Evolutionary conservation across 768 basidiomycete species (phyloP), one percentile per base, ranked within the genome.

Genomic region (Boletus patriciae): DNA sequence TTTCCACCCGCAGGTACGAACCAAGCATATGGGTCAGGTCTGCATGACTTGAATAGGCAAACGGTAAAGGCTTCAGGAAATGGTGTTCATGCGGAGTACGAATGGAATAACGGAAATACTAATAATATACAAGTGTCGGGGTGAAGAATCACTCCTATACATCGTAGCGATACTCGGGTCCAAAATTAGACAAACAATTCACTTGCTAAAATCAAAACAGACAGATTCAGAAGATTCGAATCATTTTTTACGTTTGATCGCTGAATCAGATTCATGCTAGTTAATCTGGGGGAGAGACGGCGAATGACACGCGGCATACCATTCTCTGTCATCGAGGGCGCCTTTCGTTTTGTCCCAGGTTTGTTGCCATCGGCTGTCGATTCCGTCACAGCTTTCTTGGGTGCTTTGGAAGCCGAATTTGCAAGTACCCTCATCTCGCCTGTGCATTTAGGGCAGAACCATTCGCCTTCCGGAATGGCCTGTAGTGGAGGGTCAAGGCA

Each of bases 371-470:
- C 62, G 6, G 47, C 54, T 25, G 58, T 52, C 51, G 40, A 23
- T 25, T 13, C 42, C 6, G 10, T 18, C 18, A 55, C 43, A 58
- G 50, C 44, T 70, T 73, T 63, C 37, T 61, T 62, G 13, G 64
- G 50, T 19, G 54, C 1, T 46, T 59, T 62, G 41, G 63, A 52
- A 43, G 57, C 25, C 19, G 50, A 43, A 58, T 23, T 61, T 41
- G 63, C 60, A 27, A 69, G 80, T 6, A 81, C 82, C 11, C 81
- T 82, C 4, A 86, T 86, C 21, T 82, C 78, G 34, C 77, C 77
- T 11, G 74, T 71, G 66, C 94, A 96, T 54, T 83, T 77, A 0
- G 88, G 85, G 65, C 94, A 96, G 78, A 93, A 93, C 93, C 94
- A 94, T 74, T 94, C 90, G 37, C 91, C 95, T 34, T 90, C 88